Conservation (phyloP, 2,329 filamentous ascomycete genomes). For the Grosmannia penicillata region DNA sequence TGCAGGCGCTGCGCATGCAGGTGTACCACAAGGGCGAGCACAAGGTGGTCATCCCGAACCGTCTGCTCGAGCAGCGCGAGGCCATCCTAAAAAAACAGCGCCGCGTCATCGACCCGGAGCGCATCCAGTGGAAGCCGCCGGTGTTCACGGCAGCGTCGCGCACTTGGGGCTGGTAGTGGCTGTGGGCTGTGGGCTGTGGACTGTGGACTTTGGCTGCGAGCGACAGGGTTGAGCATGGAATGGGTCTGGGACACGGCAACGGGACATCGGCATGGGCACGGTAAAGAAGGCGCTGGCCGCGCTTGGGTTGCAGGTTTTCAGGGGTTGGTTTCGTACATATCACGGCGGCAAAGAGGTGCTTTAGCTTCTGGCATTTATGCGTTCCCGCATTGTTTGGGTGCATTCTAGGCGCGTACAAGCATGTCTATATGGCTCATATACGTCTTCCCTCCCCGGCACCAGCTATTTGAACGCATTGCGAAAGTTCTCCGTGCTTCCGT, state of each 20-base stretch:
- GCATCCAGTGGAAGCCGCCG: slow-evolving; percentile 89
- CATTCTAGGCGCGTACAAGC: too few relatives aligned
- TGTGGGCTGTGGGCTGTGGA: background rate
- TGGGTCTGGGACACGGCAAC: too few relatives aligned
- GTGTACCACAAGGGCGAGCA: slow-evolving; percentile 93
- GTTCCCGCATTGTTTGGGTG: too few relatives aligned
- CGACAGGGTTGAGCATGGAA: background rate
- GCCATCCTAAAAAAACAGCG: slow-evolving; percentile 69
- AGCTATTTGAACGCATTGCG: slow-evolving; percentile 5
- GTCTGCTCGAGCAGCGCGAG: slow-evolving; percentile 63
- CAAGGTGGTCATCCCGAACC: slow-evolving; percentile 83
- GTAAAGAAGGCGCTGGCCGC: too few relatives aligned
- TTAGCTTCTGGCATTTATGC: too few relatives aligned
- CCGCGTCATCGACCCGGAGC: slow-evolving; percentile 59
- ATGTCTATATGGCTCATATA: too few relatives aligned
- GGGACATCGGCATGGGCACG: too few relatives aligned
- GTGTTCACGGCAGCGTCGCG: slow-evolving; percentile 80
- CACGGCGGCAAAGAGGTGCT: too few relatives aligned
- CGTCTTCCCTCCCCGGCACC: background rate
- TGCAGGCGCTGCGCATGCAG: slow-evolving; percentile 90
- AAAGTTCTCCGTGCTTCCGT: background rate
- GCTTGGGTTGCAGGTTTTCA: too few relatives aligned
- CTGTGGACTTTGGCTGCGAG: too few relatives aligned
- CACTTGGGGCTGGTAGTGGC: slow-evolving; percentile 95
- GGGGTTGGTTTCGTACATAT: too few relatives aligned